Percentiles rank a stretch among this genome's conserved stretches.
Evolutionary conservation across 345 rosid genomes (phyloP).

Genomic region (Gossypium thurberi): DNA sequence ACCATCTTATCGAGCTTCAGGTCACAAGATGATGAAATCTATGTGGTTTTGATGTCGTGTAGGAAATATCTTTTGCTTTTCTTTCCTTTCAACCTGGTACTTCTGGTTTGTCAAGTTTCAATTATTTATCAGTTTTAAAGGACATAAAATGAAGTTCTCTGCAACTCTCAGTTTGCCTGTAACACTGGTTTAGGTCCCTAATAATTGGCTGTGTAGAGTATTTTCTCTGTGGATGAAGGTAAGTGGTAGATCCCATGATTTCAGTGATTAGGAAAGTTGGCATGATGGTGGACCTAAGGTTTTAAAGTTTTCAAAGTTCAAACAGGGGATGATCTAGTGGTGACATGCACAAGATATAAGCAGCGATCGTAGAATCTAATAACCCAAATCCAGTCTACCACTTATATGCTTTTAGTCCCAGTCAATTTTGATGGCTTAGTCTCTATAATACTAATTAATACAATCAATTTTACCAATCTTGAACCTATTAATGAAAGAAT

Average conservation of each 20-base stretch:
- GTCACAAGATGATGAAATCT: constrained; percentile 5
- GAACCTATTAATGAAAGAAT: background rate
- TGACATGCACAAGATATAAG: background rate
- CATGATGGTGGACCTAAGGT: background rate
- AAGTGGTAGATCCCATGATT: background rate
- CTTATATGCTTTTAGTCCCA: background rate
- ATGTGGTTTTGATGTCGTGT: constrained; percentile 5
- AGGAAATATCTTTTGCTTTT: constrained; percentile 1
- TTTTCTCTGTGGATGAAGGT: background rate
- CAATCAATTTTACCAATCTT: background rate
- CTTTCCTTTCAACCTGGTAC: background rate
- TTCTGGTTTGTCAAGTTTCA: background rate
- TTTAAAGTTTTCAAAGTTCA: background rate
- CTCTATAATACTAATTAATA: background rate
- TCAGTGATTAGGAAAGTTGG: background rate
- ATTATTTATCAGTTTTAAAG: background rate
- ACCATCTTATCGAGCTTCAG: background rate
- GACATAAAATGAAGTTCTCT: background rate
- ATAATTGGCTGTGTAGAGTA: background rate
- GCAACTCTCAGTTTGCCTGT: background rate
- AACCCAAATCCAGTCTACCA: background rate
- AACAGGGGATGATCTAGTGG: background rate
- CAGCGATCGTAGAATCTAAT: background rate
- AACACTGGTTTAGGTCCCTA: background rate
- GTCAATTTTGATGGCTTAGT: background rate